phyloP scores from a whole-genome alignment of 2,329 filamentous ascomycete genomes.

The Talaromyces sp. region DNA sequence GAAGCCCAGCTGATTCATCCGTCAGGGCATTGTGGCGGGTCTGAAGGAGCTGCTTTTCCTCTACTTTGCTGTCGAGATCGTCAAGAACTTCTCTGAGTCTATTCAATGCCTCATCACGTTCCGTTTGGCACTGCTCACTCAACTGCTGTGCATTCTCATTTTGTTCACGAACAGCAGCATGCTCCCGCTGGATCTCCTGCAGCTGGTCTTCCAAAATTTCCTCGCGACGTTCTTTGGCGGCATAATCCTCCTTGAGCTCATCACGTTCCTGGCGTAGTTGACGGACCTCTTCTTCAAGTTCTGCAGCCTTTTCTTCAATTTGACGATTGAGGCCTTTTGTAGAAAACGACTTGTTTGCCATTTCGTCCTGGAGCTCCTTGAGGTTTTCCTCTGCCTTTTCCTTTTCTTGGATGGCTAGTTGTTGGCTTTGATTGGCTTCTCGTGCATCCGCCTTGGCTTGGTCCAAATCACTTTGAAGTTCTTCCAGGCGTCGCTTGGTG shows the following conservation, averaged over 20 bases:
- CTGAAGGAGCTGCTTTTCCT: slow-evolving; percentile 65
- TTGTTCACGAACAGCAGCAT: slow-evolving; percentile 38
- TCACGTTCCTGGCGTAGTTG: slow-evolving; percentile 43
- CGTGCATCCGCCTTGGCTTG: slow-evolving; percentile 30
- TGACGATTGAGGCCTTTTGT: slow-evolving; percentile 71
- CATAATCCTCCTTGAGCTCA: slow-evolving; percentile 38
- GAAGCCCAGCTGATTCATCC: slow-evolving; percentile 61
- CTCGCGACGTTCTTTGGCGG: slow-evolving; percentile 38
- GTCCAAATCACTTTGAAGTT: slow-evolving; percentile 38
- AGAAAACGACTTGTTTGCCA: slow-evolving; percentile 72
- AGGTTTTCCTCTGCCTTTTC: slow-evolving; percentile 50
- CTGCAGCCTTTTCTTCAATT: slow-evolving; percentile 64
- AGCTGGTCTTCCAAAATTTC: slow-evolving; percentile 49
- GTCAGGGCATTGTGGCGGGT: slow-evolving; percentile 63
- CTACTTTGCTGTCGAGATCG: slow-evolving; percentile 53
- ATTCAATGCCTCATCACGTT: slow-evolving; percentile 34
- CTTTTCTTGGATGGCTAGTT: slow-evolving; percentile 49
- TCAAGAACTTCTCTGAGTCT: slow-evolving; percentile 54
- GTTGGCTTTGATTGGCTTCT: slow-evolving; percentile 40
- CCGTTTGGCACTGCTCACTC: slow-evolving; percentile 40
- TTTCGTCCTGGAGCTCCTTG: slow-evolving; percentile 64
- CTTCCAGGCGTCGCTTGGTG: slow-evolving; percentile 39
- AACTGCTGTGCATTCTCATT: slow-evolving; percentile 40
- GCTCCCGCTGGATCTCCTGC: slow-evolving; percentile 32
- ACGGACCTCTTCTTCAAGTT: slow-evolving; percentile 63